Evolutionary conservation across 345 rosid genomes (phyloP).

Genomic region (Brassica napus): DNA sequence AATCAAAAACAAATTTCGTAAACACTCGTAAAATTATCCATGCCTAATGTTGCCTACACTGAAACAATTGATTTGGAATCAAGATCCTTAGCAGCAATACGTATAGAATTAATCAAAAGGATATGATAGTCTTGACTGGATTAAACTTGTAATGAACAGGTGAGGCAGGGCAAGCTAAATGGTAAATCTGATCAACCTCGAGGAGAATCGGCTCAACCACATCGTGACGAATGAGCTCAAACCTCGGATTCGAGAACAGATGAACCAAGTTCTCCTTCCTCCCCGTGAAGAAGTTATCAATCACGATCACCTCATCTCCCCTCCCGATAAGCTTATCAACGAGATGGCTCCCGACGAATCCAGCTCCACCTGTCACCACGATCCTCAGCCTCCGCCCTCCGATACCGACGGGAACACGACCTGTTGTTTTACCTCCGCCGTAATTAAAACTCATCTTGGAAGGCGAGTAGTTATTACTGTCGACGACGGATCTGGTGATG

Average conservation of each 20-base stretch:
- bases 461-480: conserved; percentile 6
- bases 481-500: conserved; percentile 42
- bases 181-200: conserved; percentile 99
- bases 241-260: conserved; percentile 58
- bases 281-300: background rate
- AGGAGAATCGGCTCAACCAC: conserved; percentile 95
- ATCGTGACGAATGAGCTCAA: conserved; percentile 94
- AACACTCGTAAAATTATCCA: no score
- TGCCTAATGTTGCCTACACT: background rate
- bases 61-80: no score
- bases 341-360: conserved; percentile 20
- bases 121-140: conserved; percentile 97
- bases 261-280: background rate
- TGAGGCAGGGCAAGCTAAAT: conserved; percentile 97
- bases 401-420: conserved; percentile 75
- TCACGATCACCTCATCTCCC: background rate
- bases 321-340: background rate
- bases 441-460: conserved; percentile 24
- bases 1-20: no score
- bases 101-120: conserved; percentile 44
- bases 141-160: conserved; percentile 97
- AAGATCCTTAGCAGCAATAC: background rate
- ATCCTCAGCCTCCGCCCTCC: conserved; percentile 69
- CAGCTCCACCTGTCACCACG: conserved; percentile 96
- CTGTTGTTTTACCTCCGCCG: conserved; percentile 36